Conservation (phyloP, 306 rosid species). For the Hylodesmum podocarpum region DNA sequence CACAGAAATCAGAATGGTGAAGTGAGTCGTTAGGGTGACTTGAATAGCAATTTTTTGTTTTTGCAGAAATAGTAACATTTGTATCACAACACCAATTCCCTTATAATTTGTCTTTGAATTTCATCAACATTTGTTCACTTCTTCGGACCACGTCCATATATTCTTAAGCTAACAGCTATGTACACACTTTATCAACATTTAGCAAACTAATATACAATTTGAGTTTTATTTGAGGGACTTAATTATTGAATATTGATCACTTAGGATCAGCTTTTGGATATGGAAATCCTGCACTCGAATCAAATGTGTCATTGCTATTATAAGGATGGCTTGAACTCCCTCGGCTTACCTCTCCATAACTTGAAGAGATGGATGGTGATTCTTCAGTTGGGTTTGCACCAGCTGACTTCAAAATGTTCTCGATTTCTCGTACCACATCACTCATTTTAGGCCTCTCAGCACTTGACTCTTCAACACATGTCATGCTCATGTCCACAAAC, state of each 20-base stretch:
- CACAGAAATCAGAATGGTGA: too few species aligned
- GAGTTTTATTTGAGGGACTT: neutral
- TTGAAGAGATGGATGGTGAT: slow-evolving; percentile 45
- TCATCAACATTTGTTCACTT: neutral
- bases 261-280: slow-evolving; percentile 14
- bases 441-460: slow-evolving; percentile 57
- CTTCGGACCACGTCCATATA: too few species aligned
- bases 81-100: neutral
- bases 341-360: slow-evolving; percentile 38
- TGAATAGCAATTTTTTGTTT: too few species aligned
- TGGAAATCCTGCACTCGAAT: slow-evolving; percentile 31
- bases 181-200: neutral
- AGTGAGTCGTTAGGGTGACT: too few species aligned
- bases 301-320: slow-evolving; percentile 9
- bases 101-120: neutral
- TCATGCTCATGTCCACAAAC: slow-evolving; percentile 51
- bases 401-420: slow-evolving; percentile 42
- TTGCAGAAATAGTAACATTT: too few species aligned
- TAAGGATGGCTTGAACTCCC: slow-evolving; percentile 42
- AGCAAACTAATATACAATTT: neutral
- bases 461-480: slow-evolving; percentile 49
- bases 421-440: slow-evolving; percentile 55
- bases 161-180: neutral
- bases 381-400: slow-evolving; percentile 38
- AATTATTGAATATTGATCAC: neutral